phyloP scores from a whole-genome alignment of 768 basidiomycete species.

The Cyclocybe aegerita region DNA sequence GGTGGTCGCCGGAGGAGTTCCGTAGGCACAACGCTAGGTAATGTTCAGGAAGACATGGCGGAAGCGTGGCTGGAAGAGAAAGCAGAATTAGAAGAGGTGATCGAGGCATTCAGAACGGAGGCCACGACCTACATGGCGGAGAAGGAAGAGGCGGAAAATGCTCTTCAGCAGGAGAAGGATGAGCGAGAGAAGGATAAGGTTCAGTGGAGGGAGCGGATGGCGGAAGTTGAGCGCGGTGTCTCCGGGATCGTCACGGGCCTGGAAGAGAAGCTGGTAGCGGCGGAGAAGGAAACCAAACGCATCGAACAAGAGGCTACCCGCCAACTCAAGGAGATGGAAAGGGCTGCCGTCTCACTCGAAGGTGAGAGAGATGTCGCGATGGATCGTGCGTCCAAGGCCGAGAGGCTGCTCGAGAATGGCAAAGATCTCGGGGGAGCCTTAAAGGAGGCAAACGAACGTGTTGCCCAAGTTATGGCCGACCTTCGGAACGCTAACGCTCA shows the following conservation, averaged over 20 bases:
- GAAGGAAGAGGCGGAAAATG: slow-evolving; percentile 44
- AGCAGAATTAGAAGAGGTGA: slow-evolving; percentile 52
- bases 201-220: slow-evolving; percentile 69
- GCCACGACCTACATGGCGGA: slow-evolving; percentile 44
- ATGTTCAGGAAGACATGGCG: slow-evolving; percentile 64
- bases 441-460: slow-evolving; percentile 61
- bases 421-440: slow-evolving; percentile 70
- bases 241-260: slow-evolving; percentile 64
- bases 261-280: slow-evolving; percentile 51
- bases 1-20: slow-evolving; percentile 51
- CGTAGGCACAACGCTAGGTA: slow-evolving; percentile 50
- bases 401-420: slow-evolving; percentile 59
- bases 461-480: slow-evolving; percentile 55
- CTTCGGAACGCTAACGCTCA: slow-evolving; percentile 59
- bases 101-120: slow-evolving; percentile 48
- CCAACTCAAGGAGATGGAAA: slow-evolving; percentile 46
- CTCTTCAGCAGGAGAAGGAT: slow-evolving; percentile 51
- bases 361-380: slow-evolving; percentile 55
- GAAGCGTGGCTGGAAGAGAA: slow-evolving; percentile 77
- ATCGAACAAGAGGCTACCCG: slow-evolving; percentile 36
- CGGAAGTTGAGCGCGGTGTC: slow-evolving; percentile 70
- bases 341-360: slow-evolving; percentile 41
- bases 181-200: slow-evolving; percentile 68
- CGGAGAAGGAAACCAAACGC: slow-evolving; percentile 46
- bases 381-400: slow-evolving; percentile 64